phyloP scores from a whole-genome alignment of 768 basidiomycete species.

The Mycena belliarum region DNA sequence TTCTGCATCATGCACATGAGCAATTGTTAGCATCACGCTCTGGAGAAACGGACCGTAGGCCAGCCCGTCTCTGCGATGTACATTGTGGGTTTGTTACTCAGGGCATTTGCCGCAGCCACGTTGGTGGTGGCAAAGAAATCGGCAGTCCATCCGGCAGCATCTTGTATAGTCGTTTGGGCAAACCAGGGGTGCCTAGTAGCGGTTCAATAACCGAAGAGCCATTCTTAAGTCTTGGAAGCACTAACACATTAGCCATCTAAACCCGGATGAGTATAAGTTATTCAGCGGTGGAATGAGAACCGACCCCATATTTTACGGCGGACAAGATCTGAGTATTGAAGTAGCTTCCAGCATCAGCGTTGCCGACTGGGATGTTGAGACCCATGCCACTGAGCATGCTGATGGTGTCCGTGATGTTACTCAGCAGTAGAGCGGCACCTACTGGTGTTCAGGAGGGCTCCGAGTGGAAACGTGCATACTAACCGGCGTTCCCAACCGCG shows the following conservation, averaged over 20 bases:
- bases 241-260: constrained; percentile 66
- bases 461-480: neutral
- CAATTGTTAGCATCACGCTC: no score
- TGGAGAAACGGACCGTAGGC: constrained; percentile 67
- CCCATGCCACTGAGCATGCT: constrained; percentile 54
- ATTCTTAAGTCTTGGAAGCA: no score
- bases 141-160: constrained; percentile 80
- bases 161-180: constrained; percentile 66
- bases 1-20: constrained; percentile 38
- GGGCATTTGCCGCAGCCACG: constrained; percentile 50
- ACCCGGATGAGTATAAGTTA: neutral
- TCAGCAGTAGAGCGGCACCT: constrained; percentile 63
- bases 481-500: constrained; percentile 48
- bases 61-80: constrained; percentile 93
- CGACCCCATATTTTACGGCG: constrained; percentile 68
- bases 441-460: neutral
- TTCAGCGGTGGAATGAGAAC: constrained; percentile 26
- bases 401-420: constrained; percentile 70
- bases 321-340: constrained; percentile 72
- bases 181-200: no score
- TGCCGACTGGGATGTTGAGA: constrained; percentile 72
- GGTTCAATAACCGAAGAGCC: no score
- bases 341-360: constrained; percentile 83
- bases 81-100: constrained; percentile 75
- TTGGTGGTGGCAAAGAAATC: constrained; percentile 74